Conservation (phyloP, 2,329 filamentous ascomycete species). For the Magnaporthiopsis rhizophila region DNA sequence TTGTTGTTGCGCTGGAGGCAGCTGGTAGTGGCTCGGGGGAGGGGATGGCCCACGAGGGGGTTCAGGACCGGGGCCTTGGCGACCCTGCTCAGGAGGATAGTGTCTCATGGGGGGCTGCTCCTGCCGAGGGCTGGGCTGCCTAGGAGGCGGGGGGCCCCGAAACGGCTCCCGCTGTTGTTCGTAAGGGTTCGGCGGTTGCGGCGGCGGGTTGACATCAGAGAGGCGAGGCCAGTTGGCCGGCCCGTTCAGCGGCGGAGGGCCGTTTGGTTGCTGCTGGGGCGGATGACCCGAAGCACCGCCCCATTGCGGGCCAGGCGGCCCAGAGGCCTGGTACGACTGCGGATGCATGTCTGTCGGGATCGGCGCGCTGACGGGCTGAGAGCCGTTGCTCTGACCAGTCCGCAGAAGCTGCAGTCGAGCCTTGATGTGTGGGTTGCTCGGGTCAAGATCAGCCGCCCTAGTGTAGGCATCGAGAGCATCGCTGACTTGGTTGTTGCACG, state of each 20-base stretch:
- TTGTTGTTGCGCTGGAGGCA: slow-evolving; percentile 39
- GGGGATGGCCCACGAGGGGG: slow-evolving; percentile 45
- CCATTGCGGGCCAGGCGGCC: slow-evolving; percentile 84
- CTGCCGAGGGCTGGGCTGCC: slow-evolving; percentile 69
- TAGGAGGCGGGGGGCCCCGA: slow-evolving; percentile 58
- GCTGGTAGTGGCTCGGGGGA: slow-evolving; percentile 43
- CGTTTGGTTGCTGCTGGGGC: slow-evolving; percentile 30
- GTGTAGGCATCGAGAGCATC: slow-evolving; percentile 95
- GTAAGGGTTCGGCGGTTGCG: slow-evolving; percentile 73
- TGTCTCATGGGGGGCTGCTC: slow-evolving; percentile 57
- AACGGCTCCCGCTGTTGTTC: slow-evolving; percentile 68
- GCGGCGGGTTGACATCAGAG: slow-evolving; percentile 69
- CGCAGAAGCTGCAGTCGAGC: slow-evolving; percentile 84
- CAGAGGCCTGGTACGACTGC: slow-evolving; percentile 85
- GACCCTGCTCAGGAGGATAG: slow-evolving; percentile 56
- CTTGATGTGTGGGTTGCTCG: slow-evolving; percentile 91
- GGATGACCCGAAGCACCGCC: slow-evolving; percentile 62
- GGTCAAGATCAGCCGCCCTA: slow-evolving; percentile 88
- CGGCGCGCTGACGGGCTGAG: slow-evolving; percentile 57
- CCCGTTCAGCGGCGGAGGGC: slow-evolving; percentile 51
- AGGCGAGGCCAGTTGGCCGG: slow-evolving; percentile 55
- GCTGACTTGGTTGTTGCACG: slow-evolving; percentile 96
- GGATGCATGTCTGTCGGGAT: slow-evolving; percentile 94
- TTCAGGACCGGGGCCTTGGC: slow-evolving; percentile 34
- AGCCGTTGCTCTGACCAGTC: slow-evolving; percentile 65